Base-by-base conservation (phyloP, 169 alveolate species). In the Amoebophrya sp. region DNA sequence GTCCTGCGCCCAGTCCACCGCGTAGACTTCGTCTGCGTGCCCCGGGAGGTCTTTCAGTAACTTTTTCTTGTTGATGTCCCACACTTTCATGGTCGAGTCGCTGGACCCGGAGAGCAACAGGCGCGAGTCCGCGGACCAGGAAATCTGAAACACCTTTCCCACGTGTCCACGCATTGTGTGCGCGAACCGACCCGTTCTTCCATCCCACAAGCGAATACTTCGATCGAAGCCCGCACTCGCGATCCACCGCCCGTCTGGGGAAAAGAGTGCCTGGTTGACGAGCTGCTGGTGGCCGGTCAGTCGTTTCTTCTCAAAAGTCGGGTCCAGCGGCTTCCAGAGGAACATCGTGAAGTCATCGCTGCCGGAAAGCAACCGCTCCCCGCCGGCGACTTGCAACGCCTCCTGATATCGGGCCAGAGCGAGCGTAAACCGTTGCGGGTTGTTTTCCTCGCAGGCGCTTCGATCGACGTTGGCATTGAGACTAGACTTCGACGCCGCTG, bases 151-250 rank as follows among this genome's bases (percentile, higher is more conserved):
- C 12, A 98, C 99, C 40, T 98, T 96, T 0, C 98, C 99, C 7
- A 98, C 99, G 95, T 99, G 99, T n/a, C 99, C 99, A 92, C 99
- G 96, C 93, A 97, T 96, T 23, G 97, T 95, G 40, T 96, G 95
- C 77, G 98, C 94, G 93, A 95, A 98, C 89, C 94, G 94, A 0
- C 99, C 99, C 25, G 97, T 96, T 40, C 93, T 93, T 29, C 98
- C 96, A 41, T 97, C 95, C 98, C 98, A 96, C 41, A 97, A 94
- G 94, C 98, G 96, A 0, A 98, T 94, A 92, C 98, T 95, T 95
- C 98, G 97, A 95, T 98, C 99, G 95, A 98, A 98, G 47, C 99
- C 97, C 32, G 99, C 99, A 66, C 99, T 97, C 29, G 99, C 99
- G 91, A 98, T 96, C 92, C 94, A 97, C 40, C 98, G 96, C 0